Percentiles rank a stretch among this genome's conserved stretches.
Conservation (phyloP, 2,329 filamentous ascomycete genomes). For the Zymoseptoria tritici region DNA sequence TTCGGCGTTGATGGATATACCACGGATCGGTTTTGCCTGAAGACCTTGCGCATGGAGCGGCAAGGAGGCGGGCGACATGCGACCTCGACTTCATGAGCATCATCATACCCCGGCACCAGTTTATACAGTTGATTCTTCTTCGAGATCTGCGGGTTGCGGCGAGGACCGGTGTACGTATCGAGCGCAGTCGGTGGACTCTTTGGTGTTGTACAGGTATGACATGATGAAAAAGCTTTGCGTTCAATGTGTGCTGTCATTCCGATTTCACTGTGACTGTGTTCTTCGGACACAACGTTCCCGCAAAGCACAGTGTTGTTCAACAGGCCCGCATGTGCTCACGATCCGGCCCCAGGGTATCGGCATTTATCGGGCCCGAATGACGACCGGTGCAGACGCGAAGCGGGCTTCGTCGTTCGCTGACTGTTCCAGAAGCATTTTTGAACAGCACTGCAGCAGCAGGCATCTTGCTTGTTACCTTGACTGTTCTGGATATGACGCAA, state of each 20-base stretch:
- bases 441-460: no score
- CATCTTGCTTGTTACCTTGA: no score
- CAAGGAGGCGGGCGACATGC: neutral
- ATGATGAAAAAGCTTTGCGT: neutral
- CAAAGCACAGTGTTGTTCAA: neutral
- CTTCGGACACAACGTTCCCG: no score
- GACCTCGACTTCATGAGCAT: neutral
- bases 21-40: neutral
- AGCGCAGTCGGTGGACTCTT: neutral
- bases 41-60: neutral
- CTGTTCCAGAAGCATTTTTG: neutral
- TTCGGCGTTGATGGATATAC: neutral
- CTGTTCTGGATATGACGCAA: no score
- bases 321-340: neutral
- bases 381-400: no score
- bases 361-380: neutral
- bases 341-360: neutral
- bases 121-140: neutral
- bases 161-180: neutral
- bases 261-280: no score
- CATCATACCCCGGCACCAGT: neutral
- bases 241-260: neutral
- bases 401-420: neutral
- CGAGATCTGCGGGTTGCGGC: neutral
- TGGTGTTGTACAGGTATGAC: neutral